Base-by-base conservation (phyloP, 106 monocot species). In the Dendrobium nobile region DNA sequence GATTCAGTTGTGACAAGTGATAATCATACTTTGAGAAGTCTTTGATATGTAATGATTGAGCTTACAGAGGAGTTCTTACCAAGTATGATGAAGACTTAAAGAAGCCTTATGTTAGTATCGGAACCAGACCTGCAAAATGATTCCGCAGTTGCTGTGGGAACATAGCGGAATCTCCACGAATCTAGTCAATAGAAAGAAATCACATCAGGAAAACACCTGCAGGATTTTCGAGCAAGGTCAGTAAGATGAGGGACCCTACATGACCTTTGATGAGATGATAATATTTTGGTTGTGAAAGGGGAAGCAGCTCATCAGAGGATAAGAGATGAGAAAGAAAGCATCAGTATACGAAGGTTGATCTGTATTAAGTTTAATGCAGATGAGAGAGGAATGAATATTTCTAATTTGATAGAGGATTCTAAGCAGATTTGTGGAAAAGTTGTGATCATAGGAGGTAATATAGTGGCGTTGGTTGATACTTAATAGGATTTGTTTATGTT, bases 251-350 rank as follows among this genome's bases (percentile, higher is more conserved):
- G 41, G 87, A 87, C 24, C 79, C 81, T 95, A 73, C 77, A 87
- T 41, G 94, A 94, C 73, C 94, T n/a, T 94, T 19, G 94, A 94
- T 56, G 94, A 94, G 55, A 94, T 95, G 95, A 95, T 92, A n/a
- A n/a, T n/a, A n/a, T 24, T 96, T 93, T 72, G 93, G 91, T n/a
- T 2, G 91, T 90, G 81, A 88, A 91, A 45, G 82, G 81, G 18
- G 84, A n/a, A n/a, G 80, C 4, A 77, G 79, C 55, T 45, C 80
- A n/a, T 90, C 91, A 28, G 84, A 87, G 9, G 79, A 81, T 82
- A 77, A 16, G 84, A 79, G 54, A 73, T 82, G 17, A 87, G 84
- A 61, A 90, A 88, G 77, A n/a, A n/a, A 72, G 43, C 84, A 87
- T 40, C 75, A 93, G 40, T 37, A 13, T 22, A 47, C 44, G 42